Evolutionary conservation across 495 filamentous ascomycete species (phyloP).

Genomic region (Jackrogersella minutella): DNA sequence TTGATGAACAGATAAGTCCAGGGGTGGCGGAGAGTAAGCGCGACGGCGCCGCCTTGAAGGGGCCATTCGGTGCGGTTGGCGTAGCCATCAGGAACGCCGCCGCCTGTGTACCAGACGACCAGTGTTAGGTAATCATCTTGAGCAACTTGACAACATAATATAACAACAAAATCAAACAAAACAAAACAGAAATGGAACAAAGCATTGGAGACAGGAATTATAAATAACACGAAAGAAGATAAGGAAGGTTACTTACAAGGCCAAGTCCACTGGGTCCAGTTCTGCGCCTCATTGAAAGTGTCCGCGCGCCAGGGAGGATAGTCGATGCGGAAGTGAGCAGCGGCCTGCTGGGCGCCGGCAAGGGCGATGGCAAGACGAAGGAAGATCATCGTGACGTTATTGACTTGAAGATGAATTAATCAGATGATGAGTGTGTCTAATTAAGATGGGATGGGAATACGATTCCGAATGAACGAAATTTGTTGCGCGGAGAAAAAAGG

Average conservation of each 20-base stretch:
- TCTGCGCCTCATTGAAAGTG: constrained; percentile 49
- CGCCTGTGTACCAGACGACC: constrained; percentile 54
- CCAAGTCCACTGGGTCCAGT: constrained; percentile 62
- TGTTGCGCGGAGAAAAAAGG: neutral
- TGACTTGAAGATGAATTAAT: neutral
- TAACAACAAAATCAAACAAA: neutral
- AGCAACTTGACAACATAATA: neutral
- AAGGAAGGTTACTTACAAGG: constrained; percentile 58
- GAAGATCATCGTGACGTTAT: constrained; percentile 44
- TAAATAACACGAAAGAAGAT: constrained; percentile 2
- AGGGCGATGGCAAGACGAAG: constrained; percentile 38
- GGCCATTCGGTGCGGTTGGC: constrained; percentile 70
- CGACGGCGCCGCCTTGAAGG: constrained; percentile 61
- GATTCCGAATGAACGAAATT: neutral
- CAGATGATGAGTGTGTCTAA: neutral
- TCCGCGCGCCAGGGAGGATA: constrained; percentile 67
- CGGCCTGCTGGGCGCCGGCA: constrained; percentile 47
- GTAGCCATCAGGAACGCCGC: constrained; percentile 57
- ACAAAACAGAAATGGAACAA: too few species aligned
- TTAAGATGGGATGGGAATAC: neutral
- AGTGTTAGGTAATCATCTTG: neutral
- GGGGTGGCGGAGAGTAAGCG: constrained; percentile 60
- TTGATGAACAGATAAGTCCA: constrained; percentile 69
- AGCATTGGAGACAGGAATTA: neutral
- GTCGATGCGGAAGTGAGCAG: constrained; percentile 65